Percentiles rank a stretch among this genome's conserved stretches.
Conservation (phyloP, 108 stramenopile genomes). For the Chaetoceros muelleri region DNA sequence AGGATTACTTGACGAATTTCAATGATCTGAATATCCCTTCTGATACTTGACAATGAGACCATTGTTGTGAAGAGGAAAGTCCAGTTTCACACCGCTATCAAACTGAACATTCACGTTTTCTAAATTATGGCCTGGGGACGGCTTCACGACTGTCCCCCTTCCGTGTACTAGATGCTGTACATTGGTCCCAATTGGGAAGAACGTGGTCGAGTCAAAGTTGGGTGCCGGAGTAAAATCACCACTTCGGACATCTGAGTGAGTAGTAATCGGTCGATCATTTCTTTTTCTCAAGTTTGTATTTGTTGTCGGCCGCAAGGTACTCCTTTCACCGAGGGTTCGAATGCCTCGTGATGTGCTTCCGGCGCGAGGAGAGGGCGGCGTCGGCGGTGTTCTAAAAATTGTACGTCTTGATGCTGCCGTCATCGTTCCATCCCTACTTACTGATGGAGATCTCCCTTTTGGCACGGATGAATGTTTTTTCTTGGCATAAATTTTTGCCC, state of each 20-base stretch:
- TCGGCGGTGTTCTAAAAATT: not conserved
- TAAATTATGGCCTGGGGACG: conserved; percentile 8
- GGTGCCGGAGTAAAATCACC: conserved; percentile 13
- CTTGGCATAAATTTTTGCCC: not conserved
- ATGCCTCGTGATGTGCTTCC: not conserved
- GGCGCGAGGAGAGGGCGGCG: not conserved
- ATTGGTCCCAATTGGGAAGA: conserved; percentile 55
- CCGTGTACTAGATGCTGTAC: conserved; percentile 53
- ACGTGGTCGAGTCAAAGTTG: conserved; percentile 46
- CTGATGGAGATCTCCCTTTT: conserved; percentile 2
- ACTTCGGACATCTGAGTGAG: not conserved
- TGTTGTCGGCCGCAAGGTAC: not conserved
- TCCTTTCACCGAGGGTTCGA: not conserved
- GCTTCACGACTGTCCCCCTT: conserved; percentile 46
- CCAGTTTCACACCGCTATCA: conserved; percentile 12
- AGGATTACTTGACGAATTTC: no score
- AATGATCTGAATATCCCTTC: no score
- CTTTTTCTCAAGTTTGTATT: no score
- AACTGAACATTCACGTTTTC: conserved; percentile 20
- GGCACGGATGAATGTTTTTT: not conserved
- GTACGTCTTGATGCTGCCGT: not conserved
- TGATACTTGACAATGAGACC: conserved; percentile 20
- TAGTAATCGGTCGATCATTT: not conserved
- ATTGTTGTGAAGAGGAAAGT: conserved; percentile 20
- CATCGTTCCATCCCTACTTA: not conserved